Evolutionary conservation across 305 asterid species (phyloP).

Genomic region (Plantago coronopus): DNA sequence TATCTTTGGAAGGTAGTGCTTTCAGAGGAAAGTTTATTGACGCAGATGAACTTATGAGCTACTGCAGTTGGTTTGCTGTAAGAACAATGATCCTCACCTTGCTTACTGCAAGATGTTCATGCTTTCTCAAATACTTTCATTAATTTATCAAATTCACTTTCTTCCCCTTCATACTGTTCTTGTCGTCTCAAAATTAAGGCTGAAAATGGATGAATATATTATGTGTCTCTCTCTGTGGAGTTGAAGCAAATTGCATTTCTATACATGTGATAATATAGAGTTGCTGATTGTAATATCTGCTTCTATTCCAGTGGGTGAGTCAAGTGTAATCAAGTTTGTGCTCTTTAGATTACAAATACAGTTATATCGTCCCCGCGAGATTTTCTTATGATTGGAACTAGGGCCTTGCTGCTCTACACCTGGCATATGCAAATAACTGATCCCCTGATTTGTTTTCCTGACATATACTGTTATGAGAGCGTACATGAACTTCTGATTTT

Average conservation of each 20-base stretch:
- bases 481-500: too few relatives aligned
- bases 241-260: neutral
- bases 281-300: neutral
- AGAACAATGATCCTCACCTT: conserved; percentile 32
- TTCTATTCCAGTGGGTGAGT: neutral
- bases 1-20: conserved; percentile 90
- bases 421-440: too few relatives aligned
- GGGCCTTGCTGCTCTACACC: too few relatives aligned
- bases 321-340: neutral
- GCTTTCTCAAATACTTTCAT: neutral
- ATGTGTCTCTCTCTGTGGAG: neutral
- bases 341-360: too few relatives aligned
- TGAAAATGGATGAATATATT: neutral
- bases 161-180: conserved; percentile 10
- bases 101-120: neutral
- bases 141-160: conserved; percentile 20
- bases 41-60: conserved; percentile 89
- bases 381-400: too few relatives aligned
- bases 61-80: conserved; percentile 99
- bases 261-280: neutral
- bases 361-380: too few relatives aligned
- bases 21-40: conserved; percentile 86
- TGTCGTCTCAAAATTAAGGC: conserved; percentile 10
- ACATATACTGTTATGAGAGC: too few relatives aligned
- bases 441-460: too few relatives aligned